phyloP scores from a whole-genome alignment of 345 rosid species.

The Aquilaria sinensis region DNA sequence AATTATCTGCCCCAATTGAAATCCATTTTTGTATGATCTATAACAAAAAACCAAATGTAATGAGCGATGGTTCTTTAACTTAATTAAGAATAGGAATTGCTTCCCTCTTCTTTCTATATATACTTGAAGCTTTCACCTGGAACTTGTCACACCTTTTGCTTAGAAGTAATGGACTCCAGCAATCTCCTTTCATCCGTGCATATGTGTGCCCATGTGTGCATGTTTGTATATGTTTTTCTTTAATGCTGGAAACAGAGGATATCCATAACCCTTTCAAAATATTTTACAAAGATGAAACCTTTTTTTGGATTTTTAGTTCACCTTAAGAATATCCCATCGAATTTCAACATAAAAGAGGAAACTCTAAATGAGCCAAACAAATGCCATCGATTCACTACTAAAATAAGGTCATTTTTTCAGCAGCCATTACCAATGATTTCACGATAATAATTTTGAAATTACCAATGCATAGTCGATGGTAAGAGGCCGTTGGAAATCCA shows the following conservation, averaged over 20 bases:
- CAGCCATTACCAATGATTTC: too few species aligned
- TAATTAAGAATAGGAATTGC: too few species aligned
- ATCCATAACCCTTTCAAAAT: neutral
- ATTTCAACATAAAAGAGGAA: neutral
- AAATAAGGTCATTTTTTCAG: too few species aligned
- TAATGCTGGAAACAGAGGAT: neutral
- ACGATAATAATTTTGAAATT: too few species aligned
- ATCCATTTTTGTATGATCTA: conserved; percentile 40
- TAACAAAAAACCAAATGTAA: neutral
- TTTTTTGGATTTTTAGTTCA: neutral
- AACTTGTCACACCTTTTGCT: conserved; percentile 2
- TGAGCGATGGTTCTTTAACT: neutral
- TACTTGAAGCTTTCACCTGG: neutral
- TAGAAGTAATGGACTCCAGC: conserved; percentile 7
- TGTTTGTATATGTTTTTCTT: too few species aligned
- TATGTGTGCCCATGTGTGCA: neutral
- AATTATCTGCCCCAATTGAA: conserved; percentile 82
- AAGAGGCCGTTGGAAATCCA: too few species aligned
- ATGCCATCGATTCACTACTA: conserved; percentile 22
- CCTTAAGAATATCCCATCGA: neutral
- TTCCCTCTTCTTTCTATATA: neutral
- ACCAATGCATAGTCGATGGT: too few species aligned
- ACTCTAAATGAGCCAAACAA: conserved; percentile 10
- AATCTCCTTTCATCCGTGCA: neutral
- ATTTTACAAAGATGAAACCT: neutral